Evolutionary conservation across 495 filamentous ascomycete genomes (phyloP), one percentile per base, ranked within the genome.

Genomic region (Aspergillus panamensis): DNA sequence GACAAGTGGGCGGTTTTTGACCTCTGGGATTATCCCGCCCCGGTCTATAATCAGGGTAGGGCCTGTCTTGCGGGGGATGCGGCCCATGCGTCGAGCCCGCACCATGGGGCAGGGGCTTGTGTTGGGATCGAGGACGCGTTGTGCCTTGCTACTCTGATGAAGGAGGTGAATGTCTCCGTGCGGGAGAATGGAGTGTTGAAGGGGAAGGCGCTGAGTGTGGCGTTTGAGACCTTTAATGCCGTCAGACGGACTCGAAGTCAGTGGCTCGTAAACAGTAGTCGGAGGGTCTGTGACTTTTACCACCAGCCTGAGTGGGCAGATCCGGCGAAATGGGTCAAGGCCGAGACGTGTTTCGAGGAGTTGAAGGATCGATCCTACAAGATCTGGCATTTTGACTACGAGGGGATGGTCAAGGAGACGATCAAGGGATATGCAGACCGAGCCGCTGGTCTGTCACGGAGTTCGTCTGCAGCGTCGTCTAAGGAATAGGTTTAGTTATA

Each of bases 61-160:
- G 45, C 73, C 3, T 70, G 66, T 45, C 33, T 79, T 3, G 68
- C 59, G 2, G 76, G 76, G 0, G 76, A 79, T 51, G 71, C 76
- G 8, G 76, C 76, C 0, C 77, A 80, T 54, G 77, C 73, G 12
- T 59, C 66, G 5, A 66, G 55, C n/a, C 76, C 76, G 21, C 66
- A 71, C 51, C 71, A 73, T n/a, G 76, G 77, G 16, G 70, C 65
- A 1, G 75, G 77, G 0, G 77, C 76, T 0, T 65, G 76, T 47
- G 68, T 62, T 29, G 72, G 72, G 1, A 60, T 75, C 12, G 74
- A 77, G 50, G 74, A 77, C 44, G 72, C 67, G 6, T 51, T 72
- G n/a, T 65, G 63, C n/a, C 56, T 71, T 16, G 48, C 25, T 20
- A 29, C 29, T 14, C 31, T 56, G 43, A 20, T 56, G 42, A 12